Conservation (phyloP, 306 rosid genomes). For the Delonix regia region DNA sequence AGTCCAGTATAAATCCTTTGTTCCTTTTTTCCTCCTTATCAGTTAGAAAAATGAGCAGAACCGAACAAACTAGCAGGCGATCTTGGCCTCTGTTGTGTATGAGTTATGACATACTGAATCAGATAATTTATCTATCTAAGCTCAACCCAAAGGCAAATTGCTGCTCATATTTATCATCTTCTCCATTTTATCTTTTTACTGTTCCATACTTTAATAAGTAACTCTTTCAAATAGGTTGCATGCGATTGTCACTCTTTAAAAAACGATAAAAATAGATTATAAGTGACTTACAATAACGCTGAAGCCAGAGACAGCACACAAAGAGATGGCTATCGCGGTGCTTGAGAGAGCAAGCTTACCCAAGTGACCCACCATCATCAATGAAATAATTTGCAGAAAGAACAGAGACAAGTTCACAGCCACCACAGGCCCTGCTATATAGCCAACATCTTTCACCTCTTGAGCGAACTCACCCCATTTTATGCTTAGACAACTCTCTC, state of each 20-base stretch:
- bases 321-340: constrained; percentile 63
- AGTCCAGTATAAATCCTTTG: background rate
- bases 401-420: constrained; percentile 54
- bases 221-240: background rate
- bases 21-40: background rate
- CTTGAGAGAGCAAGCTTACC: constrained; percentile 70
- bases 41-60: background rate
- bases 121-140: background rate
- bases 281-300: constrained; percentile 56
- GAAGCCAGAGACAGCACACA: constrained; percentile 60
- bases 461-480: constrained; percentile 33
- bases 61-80: background rate
- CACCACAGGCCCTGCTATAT: constrained; percentile 59
- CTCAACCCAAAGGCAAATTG: background rate
- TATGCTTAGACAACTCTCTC: background rate
- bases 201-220: background rate
- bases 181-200: background rate
- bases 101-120: background rate
- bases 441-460: constrained; percentile 49
- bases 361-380: constrained; percentile 68
- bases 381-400: constrained; percentile 54
- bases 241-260: background rate
- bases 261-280: background rate
- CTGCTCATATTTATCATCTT: background rate
- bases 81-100: background rate